Evolutionary conservation across 2,329 filamentous ascomycete species (phyloP), one percentile per base, ranked within the genome.

Genomic region (Colletotrichum lini): DNA sequence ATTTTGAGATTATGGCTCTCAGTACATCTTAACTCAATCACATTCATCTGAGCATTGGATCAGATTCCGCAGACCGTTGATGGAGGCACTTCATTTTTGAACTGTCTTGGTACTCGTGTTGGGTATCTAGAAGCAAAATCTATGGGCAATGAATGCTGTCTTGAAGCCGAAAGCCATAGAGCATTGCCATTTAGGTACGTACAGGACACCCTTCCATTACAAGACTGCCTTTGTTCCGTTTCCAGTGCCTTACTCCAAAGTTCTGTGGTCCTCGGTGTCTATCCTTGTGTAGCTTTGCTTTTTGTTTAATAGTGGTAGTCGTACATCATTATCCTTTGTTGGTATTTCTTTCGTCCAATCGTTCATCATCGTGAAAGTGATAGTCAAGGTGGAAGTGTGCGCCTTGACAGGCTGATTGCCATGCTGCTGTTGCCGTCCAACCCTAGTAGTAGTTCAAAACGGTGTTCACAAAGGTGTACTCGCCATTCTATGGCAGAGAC

Each of bases 271-370:
- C 58, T 56, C 42, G 59, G 44, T 63, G 30, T 44, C n/a, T 50
- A 45, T 38, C 57, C 30, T 44, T 30, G 58, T 52, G 30, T 38
- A 47, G 18, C 49, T 38, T 47, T 44, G 53, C 13, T 38, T 40
- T 58, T 30, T 38, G 26, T 52, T 30, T n/a, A 30, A 45, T 47
- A 18, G 18, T 54, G 40, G 44, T 58, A 49, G 50, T 72, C 65
- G 47, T 69, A 72, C 65, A 64, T 72, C 65, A 49, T 72, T 59
- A 69, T n/a, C 60, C 26, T 30, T 52, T 65, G 40, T 50, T 62
- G 42, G 45, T 61, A 62, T 62, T 38, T 38, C 47, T 62, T 62
- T 62, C 47, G 59, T 62, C 47, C 45, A n/a, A 21, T 54, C 60
- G 38, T 63, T 62, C 47, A 60, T 67, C 44, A 50, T 52, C 45